phyloP scores from a whole-genome alignment of 805 yeast species.

The Komagataella populi region DNA sequence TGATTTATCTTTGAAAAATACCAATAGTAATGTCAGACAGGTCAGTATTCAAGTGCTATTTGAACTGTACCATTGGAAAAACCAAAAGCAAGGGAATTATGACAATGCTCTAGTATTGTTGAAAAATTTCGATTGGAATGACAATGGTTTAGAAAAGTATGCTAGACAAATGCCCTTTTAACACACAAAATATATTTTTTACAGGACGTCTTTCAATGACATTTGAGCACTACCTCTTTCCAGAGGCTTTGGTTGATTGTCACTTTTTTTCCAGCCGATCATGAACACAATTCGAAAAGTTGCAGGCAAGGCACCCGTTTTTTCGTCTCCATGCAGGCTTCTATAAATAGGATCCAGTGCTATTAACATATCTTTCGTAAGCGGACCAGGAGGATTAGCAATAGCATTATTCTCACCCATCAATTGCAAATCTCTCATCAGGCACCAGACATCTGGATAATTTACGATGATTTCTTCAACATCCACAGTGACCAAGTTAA shows the following conservation, averaged over 20 bases:
- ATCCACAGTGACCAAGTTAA: conserved; percentile 70
- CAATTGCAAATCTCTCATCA: conserved; percentile 57
- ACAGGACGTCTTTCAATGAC: conserved; percentile 48
- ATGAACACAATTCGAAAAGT: conserved; percentile 67
- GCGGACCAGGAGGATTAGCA: conserved; percentile 17
- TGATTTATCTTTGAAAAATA: not conserved
- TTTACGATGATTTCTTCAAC: conserved; percentile 73
- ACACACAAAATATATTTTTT: not conserved
- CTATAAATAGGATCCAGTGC: conserved; percentile 69
- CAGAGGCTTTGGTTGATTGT: conserved; percentile 57
- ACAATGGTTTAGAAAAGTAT: not conserved
- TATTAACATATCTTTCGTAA: conserved; percentile 52
- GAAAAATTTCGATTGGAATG: not conserved
- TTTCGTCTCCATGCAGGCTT: conserved; percentile 51
- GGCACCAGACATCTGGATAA: conserved; percentile 56
- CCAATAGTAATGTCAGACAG: not conserved
- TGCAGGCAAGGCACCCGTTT: conserved; percentile 50
- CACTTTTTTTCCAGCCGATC: conserved; percentile 82
- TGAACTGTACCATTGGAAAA: not conserved
- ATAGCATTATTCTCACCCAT: conserved; percentile 79
- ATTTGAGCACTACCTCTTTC: conserved; percentile 62
- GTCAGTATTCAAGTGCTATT: not conserved
- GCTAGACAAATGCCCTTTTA: not conserved
- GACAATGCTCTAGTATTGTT: not conserved
- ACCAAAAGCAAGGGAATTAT: not conserved